phyloP scores from a whole-genome alignment of 768 basidiomycete species.

The Cytidiella melzeri region DNA sequence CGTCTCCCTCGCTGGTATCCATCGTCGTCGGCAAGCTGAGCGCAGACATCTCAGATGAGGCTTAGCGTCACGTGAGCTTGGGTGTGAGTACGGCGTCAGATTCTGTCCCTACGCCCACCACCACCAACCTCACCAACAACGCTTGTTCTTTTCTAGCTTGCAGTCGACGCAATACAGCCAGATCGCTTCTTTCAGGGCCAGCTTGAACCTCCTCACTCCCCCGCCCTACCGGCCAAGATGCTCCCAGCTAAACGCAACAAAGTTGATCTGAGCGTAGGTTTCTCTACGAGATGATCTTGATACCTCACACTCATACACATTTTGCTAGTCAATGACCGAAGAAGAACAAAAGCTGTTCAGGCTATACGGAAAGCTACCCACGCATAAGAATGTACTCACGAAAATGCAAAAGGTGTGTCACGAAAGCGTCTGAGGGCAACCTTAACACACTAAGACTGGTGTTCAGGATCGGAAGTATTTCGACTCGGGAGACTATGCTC shows the following conservation, averaged over 20 bases:
- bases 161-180: too few species aligned
- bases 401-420: slow-evolving; percentile 87
- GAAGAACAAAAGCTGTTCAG: slow-evolving; percentile 94
- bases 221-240: slow-evolving; percentile 36
- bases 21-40: neutral
- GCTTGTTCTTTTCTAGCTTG: neutral
- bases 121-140: neutral
- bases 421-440: neutral
- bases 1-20: neutral
- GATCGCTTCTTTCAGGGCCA: too few species aligned
- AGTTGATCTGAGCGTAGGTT: slow-evolving; percentile 87
- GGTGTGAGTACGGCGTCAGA: neutral
- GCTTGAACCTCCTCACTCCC: neutral
- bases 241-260: slow-evolving; percentile 81
- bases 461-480: slow-evolving; percentile 96
- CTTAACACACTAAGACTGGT: slow-evolving; percentile 10
- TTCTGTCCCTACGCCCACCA: neutral
- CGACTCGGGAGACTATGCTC: slow-evolving; percentile 97
- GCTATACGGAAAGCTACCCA: slow-evolving; percentile 91
- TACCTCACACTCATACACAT: slow-evolving; percentile 1
- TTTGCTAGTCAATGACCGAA: slow-evolving; percentile 62
- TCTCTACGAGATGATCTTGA: slow-evolving; percentile 12
- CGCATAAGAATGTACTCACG: slow-evolving; percentile 86
- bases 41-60: neutral
- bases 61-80: neutral